Evolutionary conservation across 148 eudicot genomes (phyloP), one percentile per base, ranked within the genome.

Genomic region (Silene uniflora): DNA sequence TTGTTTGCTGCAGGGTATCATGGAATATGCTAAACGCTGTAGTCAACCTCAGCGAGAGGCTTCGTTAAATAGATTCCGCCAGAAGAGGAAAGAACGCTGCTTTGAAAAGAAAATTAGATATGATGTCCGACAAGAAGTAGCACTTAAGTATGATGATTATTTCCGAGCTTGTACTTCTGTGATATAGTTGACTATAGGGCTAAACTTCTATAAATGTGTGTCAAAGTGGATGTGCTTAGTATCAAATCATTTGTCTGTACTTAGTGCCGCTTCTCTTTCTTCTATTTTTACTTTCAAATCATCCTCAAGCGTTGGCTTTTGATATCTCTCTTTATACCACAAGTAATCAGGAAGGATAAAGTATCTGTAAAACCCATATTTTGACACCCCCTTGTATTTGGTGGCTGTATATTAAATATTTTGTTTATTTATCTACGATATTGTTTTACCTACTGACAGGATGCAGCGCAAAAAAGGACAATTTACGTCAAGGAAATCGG

Each of bases 71-170:
- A 89, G 98, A 80, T 93, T 91, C 74, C 87, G 98, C 65, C 94
- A 93, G 77, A 93, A 93, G 89, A 87, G 94, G 80, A 93, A 91
- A 80, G 98, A 91, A 66, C 84, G 98, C 74, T 86, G 90, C 74
- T 93, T 91, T 84, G 98, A 93, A 44, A 91, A 93, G 85, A 91
- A 89, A 81, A 89, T 93, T 65, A 87, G 98, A 52, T 93, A 93
- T 74, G 86, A 78, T 71, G 97, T 91, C 63, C 87, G 98, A 18
- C 90, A 93, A 81, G 98, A 93, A 87, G 98, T 93, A 70, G 98
- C 98, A 32, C 91, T 85, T 47, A 88, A 91, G 98, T 93, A 86
- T 70, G 79, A 10, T 17, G 25, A 54, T 68, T 21, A 10, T 21
- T 16, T 49, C 55, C 55, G 17, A 49, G 55, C 17, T 49, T 49